Percentiles rank a stretch among this genome's conserved stretches.
Conservation (phyloP, 2,329 filamentous ascomycete genomes). For the Torrubiella hemipterigena region DNA sequence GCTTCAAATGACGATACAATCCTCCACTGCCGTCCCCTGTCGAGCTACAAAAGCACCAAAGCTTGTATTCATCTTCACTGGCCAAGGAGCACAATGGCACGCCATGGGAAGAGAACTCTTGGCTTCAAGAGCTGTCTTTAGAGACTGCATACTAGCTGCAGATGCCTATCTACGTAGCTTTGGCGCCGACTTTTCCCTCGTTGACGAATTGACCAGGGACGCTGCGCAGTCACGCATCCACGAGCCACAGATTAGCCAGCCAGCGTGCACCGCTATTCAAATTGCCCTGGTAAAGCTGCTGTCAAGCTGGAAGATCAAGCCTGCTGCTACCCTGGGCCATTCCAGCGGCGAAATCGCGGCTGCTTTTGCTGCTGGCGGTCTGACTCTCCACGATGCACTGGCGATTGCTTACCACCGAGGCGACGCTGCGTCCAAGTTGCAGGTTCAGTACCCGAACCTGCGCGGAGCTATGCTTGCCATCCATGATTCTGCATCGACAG, state of each 20-base stretch:
- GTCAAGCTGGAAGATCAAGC: constrained; percentile 17
- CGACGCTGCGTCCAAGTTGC: constrained; percentile 18
- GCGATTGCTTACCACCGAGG: constrained; percentile 29
- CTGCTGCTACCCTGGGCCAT: constrained; percentile 27
- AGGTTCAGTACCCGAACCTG: constrained; percentile 11
- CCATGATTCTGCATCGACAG: constrained; percentile 17
- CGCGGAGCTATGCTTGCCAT: constrained; percentile 28
- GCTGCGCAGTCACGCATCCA: constrained; percentile 15
- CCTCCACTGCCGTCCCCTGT: constrained; percentile 11
- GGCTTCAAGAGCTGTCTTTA: constrained; percentile 29
- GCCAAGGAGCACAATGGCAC: constrained; percentile 30
- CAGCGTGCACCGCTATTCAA: constrained; percentile 28
- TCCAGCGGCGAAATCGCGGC: constrained; percentile 36
- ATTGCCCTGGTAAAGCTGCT: constrained; percentile 29
- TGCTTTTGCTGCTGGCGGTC: constrained; percentile 24
- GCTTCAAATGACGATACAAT: constrained; percentile 17
- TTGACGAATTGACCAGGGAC: constrained; percentile 21
- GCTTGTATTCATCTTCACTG: constrained; percentile 29
- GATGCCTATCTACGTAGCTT: constrained; percentile 12
- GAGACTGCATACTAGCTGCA: constrained; percentile 19
- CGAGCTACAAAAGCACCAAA: constrained; percentile 14
- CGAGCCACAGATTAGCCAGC: constrained; percentile 24
- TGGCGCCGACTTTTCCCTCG: constrained; percentile 19
- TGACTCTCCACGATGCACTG: constrained; percentile 26
- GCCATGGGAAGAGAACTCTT: constrained; percentile 29